Evolutionary conservation across 1,284 basidiomycete species (phyloP), one percentile per base, ranked within the genome.

Genomic region (Trametes pubescens): DNA sequence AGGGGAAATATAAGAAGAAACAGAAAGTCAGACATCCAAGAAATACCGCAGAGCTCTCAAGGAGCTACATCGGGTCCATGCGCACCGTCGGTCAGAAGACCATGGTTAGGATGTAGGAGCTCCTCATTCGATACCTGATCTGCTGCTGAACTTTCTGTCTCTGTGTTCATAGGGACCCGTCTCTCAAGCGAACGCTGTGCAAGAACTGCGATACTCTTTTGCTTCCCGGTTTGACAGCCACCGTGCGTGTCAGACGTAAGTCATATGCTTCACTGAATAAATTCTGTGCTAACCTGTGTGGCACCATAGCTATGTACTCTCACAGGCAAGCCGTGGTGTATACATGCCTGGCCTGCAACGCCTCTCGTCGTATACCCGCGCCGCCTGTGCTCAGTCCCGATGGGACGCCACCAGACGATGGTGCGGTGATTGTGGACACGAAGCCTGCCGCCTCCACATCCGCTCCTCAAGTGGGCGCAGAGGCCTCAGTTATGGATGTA

Each of bases 121-220:
- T 38, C 16, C 18, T 38, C 60, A 3, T 22, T 51, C 44, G 18
- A 16, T 43, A 6, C 6, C 47, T 1, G 47, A 21, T 38, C 48
- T 49, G 11, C 26, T 16, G 43, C 35, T 35, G n/a, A 16, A 22
- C 34, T 14, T 6, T 21, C 38, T 32, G 54, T 38, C 51, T 4
- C 55, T 16, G 35, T 13, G n/a, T n/a, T 40, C 14, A 32, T 62
- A 94, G 93, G 71, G 93, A 94, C 73, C 93, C 93, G 0, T 80
- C 82, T 2, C 81, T 94, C 22, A 95, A 95, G 74, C 87, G 93
- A 16, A 87, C 88, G 0, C 71, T 94, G 13, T 95, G 93, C 77
- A 86, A 84, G 72, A 79, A 80, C 2, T 95, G 93, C 71, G 82
- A 84, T 59, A 76, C 80, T 0, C 80, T 90, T 1, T 80, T 94